phyloP scores from a whole-genome alignment of 2,329 filamentous ascomycete species.

The Apiospora hydei region DNA sequence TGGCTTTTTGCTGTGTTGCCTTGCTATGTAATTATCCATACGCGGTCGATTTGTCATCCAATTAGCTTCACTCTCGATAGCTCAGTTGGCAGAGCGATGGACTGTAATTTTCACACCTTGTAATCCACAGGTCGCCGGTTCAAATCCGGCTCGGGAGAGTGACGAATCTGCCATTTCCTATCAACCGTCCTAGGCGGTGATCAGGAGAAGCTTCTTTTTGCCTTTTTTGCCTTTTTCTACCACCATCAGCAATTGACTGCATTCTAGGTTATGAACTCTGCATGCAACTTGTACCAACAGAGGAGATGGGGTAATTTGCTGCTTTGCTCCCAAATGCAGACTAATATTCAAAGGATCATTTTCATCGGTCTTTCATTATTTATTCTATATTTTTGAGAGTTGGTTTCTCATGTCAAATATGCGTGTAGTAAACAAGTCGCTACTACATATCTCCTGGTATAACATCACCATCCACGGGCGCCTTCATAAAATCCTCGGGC shows the following conservation, averaged over 20 bases:
- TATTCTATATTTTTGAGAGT: too few relatives aligned
- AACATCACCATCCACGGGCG: background rate
- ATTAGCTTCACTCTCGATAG: slow-evolving; percentile 21
- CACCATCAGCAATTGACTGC: too few relatives aligned
- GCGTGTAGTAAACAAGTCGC: too few relatives aligned
- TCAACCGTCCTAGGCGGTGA: slow-evolving; percentile 6
- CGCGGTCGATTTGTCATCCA: background rate
- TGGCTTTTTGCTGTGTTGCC: too few relatives aligned
- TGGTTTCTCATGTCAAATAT: background rate
- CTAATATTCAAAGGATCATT: too few relatives aligned
- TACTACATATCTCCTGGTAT: slow-evolving; percentile 4
- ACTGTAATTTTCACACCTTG: slow-evolving; percentile 19
- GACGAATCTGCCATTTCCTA: background rate
- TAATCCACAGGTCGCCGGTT: slow-evolving; percentile 26
- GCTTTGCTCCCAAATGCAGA: too few relatives aligned
- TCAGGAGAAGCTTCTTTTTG: slow-evolving; percentile 8
- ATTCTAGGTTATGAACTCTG: too few relatives aligned
- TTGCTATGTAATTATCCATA: background rate
- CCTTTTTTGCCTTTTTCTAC: too few relatives aligned
- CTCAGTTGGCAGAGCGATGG: slow-evolving; percentile 26
- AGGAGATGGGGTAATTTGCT: too few relatives aligned
- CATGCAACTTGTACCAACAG: too few relatives aligned
- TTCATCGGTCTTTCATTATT: too few relatives aligned
- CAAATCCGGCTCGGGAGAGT: slow-evolving; percentile 26
- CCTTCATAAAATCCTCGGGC: slow-evolving; percentile 49